phyloP scores from a whole-genome alignment of 2,329 filamentous ascomycete species.

The Aspergillus costaricaensis region DNA sequence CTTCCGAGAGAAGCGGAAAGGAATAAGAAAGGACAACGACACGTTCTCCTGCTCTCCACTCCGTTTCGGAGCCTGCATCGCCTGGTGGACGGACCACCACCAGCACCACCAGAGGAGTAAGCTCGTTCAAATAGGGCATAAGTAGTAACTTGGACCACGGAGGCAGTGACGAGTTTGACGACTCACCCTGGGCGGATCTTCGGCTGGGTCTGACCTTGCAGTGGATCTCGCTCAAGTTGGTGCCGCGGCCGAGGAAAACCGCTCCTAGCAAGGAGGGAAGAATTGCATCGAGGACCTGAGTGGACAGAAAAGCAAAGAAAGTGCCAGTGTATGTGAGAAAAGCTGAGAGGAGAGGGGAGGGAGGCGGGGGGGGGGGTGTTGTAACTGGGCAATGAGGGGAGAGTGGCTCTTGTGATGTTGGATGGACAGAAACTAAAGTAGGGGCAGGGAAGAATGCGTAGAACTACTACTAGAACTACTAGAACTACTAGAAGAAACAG shows the following conservation, averaged over 20 bases:
- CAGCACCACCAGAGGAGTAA: constrained; percentile 9
- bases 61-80: constrained; percentile 8
- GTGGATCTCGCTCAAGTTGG: constrained; percentile 19
- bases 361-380: no score
- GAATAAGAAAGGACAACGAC: neutral
- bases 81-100: neutral
- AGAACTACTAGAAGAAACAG: neutral
- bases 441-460: neutral
- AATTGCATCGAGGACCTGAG: neutral
- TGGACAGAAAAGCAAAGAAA: neutral
- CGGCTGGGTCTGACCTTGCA: constrained; percentile 19
- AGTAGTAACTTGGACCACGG: constrained; percentile 1
- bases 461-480: neutral
- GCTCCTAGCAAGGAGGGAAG: constrained; percentile 4
- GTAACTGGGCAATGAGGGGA: no score
- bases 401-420: no score
- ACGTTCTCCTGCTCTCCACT: constrained; percentile 10
- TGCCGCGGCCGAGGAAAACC: constrained; percentile 16
- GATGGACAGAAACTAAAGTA: no score
- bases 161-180: constrained; percentile 18
- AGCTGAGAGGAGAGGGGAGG: no score
- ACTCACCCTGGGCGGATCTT: constrained; percentile 19
- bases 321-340: no score
- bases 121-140: neutral
- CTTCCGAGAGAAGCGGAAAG: neutral